Evolutionary conservation across 2,329 filamentous ascomycete species (phyloP), one percentile per base, ranked within the genome.

Genomic region (Ceratocystis ficicola): DNA sequence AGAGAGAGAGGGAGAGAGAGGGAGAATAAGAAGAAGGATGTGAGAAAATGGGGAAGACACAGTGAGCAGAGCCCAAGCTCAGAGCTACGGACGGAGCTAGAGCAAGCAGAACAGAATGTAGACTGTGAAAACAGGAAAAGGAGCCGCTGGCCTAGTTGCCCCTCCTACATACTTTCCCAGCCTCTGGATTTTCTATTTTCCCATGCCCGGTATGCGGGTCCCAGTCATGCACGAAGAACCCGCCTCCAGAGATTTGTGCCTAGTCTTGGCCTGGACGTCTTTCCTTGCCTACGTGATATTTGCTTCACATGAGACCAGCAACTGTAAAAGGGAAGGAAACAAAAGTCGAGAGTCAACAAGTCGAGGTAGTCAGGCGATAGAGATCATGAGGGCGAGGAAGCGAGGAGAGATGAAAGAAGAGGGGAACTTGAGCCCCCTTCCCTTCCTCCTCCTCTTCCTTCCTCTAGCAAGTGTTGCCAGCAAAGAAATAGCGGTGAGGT

Each of bases 41-140:
- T 1, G 22, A 57, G 30, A 17, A 57, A n/a, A 30, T 7, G 20
- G 4, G 7, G 48, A 12, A 50, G 36, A 20, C 17, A 50, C n/a
- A 22, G 22, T 10, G n/a, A 50, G 22, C 48, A 50, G 48, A 50
- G 20, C 3, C 8, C 20, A 22, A 50, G 48, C 8, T 8, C 48
- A 50, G 48, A 1, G 48, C 8, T 41, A 41, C 36, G 6, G n/a
- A 2, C 5, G 1, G 48, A 50, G 48, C 48, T 3, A 22, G 48
- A 50, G 17, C 20, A 52, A 17, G 48, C 48, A 52, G 25, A 30
- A 17, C 55, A 36, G 32, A 36, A 59, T 59, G 55, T 28, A 59
- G 55, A 59, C 25, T 7, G 55, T 36, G 55, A 59, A 59, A 59
- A 59, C 55, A 59, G 55, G 55, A 59, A 59, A 59, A 59, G 55